Percentiles rank a stretch among this genome's conserved stretches.
Evolutionary conservation across 2,329 filamentous ascomycete genomes (phyloP).

Genomic region (Colletotrichum sp.): DNA sequence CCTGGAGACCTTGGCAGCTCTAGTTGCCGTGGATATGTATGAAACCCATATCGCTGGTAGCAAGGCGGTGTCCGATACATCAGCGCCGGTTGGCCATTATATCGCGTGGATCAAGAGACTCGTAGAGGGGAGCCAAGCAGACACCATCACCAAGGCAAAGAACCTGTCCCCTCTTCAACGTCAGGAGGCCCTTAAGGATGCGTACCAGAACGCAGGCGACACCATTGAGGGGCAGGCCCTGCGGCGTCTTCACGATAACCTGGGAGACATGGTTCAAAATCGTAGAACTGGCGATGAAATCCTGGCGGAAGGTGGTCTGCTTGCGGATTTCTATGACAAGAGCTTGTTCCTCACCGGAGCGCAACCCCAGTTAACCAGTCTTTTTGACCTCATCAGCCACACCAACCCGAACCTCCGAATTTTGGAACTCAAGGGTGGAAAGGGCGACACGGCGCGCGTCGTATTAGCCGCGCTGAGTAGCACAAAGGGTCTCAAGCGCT

Average conservation of each 20-base stretch:
- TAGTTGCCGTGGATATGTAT: neutral
- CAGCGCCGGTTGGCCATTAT: neutral
- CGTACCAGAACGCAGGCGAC: neutral
- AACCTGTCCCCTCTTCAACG: neutral
- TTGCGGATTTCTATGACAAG: neutral
- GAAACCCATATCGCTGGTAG: neutral
- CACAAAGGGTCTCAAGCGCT: neutral
- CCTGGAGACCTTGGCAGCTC: neutral
- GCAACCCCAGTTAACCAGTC: neutral
- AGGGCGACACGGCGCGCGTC: neutral
- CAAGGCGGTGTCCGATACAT: neutral
- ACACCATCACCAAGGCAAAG: neutral
- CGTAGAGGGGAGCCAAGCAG: neutral
- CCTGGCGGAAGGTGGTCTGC: neutral
- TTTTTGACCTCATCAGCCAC: neutral
- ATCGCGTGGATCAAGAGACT: neutral
- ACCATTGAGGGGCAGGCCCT: neutral
- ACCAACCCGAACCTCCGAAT: neutral
- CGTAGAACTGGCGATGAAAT: neutral
- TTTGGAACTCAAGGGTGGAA: neutral
- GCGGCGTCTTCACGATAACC: neutral
- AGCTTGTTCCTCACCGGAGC: neutral
- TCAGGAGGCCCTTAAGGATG: neutral
- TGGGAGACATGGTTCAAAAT: fast-evolving
- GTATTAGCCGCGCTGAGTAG: neutral